A percentile compares a stretch with the other conserved stretches of the same genome.
These are phyloP conservation scores for Pseudogymnoascus sp. DNA, from an alignment of 2,329 filamentous ascomycete genomes.

Conservation along the genomic window DNA sequence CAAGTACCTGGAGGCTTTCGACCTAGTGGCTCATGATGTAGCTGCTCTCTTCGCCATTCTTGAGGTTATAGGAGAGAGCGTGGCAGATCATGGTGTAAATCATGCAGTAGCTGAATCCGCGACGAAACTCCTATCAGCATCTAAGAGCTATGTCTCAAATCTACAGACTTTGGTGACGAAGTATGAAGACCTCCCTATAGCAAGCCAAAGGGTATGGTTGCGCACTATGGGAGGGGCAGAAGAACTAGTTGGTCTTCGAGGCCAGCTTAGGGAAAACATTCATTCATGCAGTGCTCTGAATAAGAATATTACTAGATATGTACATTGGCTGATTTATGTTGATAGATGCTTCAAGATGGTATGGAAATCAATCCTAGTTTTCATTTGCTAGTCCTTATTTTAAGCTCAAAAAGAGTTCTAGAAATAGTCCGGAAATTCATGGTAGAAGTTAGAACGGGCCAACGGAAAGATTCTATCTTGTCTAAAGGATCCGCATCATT, in stretches of 20 bases:
- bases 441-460: background rate
- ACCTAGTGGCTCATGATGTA: background rate
- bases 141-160: background rate
- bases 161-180: background rate
- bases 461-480: background rate
- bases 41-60: background rate
- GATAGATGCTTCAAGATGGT: background rate
- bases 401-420: background rate
- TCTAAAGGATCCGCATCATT: background rate
- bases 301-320: background rate
- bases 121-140: background rate
- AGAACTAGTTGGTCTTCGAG: background rate
- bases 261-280: background rate
- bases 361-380: background rate
- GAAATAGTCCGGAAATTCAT: background rate
- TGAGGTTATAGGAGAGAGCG: background rate
- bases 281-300: background rate
- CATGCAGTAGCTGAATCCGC: background rate
- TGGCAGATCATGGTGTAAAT: background rate
- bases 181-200: background rate
- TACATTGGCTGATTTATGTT: background rate
- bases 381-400: background rate
- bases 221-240: background rate
- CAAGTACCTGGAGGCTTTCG: background rate
- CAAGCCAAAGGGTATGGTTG: background rate